Conservation (phyloP, 768 basidiomycete species). For the Tricholoma saponaceum region DNA sequence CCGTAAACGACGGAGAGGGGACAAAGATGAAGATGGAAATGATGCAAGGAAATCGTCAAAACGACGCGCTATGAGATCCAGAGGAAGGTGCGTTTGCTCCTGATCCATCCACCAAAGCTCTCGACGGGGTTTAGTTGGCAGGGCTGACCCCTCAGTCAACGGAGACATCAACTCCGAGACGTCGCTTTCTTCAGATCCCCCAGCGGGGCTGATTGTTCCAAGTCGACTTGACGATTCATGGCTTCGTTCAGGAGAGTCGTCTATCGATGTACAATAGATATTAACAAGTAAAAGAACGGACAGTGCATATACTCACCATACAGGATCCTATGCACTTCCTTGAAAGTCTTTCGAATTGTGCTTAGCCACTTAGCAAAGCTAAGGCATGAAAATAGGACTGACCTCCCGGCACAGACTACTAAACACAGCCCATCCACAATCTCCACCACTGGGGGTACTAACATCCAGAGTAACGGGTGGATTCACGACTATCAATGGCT, state of each 20-base stretch:
- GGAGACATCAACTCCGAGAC: neutral
- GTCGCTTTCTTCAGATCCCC: neutral
- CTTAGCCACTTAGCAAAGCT: neutral
- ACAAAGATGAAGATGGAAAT: neutral
- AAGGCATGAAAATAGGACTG: neutral
- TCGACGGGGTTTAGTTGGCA: neutral
- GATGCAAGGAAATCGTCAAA: neutral
- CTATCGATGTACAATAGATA: neutral
- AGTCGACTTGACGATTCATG: neutral
- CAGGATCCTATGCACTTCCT: neutral
- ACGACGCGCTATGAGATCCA: neutral
- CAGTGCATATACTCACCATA: neutral
- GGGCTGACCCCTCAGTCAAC: neutral
- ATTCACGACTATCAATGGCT: too few species aligned
- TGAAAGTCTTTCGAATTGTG: neutral
- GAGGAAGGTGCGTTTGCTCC: neutral
- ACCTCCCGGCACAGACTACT: neutral
- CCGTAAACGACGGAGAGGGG: neutral
- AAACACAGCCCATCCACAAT: too few species aligned
- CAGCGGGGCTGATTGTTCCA: neutral
- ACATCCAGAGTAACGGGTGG: too few species aligned
- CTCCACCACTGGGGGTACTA: too few species aligned
- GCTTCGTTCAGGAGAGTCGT: neutral
- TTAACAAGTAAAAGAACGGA: too few species aligned
- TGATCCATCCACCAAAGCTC: neutral